phyloP scores from a whole-genome alignment of 1,284 basidiomycete species.

The Sanguinoderma infundibulare region DNA sequence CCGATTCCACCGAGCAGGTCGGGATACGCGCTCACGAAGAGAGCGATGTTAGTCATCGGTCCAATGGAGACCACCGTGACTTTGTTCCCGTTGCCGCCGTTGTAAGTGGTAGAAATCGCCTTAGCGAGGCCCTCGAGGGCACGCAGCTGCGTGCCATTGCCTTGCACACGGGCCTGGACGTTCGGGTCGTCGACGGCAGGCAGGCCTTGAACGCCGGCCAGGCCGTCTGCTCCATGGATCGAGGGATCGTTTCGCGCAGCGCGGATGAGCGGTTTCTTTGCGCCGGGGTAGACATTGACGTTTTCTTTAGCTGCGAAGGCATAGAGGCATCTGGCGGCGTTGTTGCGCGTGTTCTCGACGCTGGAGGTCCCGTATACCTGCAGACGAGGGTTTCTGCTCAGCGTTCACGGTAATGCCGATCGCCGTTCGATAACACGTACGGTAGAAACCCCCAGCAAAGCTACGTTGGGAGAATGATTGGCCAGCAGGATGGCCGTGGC shows the following conservation, averaged over 20 bases:
- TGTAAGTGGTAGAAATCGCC: slow-evolving; percentile 60
- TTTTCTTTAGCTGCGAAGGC: slow-evolving; percentile 65
- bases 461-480: slow-evolving; percentile 61
- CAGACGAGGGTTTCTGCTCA: not conserved
- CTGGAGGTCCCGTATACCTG: slow-evolving; percentile 82
- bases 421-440: slow-evolving; percentile 42
- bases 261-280: slow-evolving; percentile 64
- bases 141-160: slow-evolving; percentile 43
- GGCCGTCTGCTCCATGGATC: slow-evolving; percentile 81
- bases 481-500: slow-evolving; percentile 81
- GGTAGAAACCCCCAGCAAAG: slow-evolving; percentile 78
- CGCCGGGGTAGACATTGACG: slow-evolving; percentile 71
- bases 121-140: slow-evolving; percentile 71
- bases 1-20: slow-evolving; percentile 67
- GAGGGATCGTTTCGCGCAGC: slow-evolving; percentile 48
- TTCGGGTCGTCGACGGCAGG: slow-evolving; percentile 49
- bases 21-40: slow-evolving; percentile 74
- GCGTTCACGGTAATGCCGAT: not conserved
- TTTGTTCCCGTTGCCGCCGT: slow-evolving; percentile 55
- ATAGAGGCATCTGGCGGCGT: slow-evolving; percentile 74
- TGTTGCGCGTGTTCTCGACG: slow-evolving; percentile 64
- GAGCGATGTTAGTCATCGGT: slow-evolving; percentile 84
- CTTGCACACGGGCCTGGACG: slow-evolving; percentile 53
- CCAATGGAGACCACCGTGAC: slow-evolving; percentile 76
- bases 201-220: slow-evolving; percentile 81